These are phyloP conservation scores for Leishmania lainsoni DNA, from an alignment of 208 protist species.

Conservation along the genomic window DNA sequence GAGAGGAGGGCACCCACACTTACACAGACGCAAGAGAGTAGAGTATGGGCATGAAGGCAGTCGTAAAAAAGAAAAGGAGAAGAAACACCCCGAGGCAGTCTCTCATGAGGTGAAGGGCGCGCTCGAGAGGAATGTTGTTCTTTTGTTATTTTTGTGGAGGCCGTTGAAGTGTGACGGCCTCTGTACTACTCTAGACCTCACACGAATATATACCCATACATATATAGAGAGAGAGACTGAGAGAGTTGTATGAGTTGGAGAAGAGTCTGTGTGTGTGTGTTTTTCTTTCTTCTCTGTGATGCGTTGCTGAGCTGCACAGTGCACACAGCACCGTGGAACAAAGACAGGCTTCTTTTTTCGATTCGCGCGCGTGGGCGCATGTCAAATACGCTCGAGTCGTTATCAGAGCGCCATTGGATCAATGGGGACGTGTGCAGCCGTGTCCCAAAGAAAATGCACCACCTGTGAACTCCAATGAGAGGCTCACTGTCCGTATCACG, in stretches of 20 bases:
- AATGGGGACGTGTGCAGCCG: not conserved
- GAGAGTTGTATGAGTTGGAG: not conserved
- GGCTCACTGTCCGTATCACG: not conserved
- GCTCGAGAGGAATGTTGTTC: not conserved
- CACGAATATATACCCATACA: not conserved
- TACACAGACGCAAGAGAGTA: not conserved
- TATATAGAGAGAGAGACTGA: slow-evolving; percentile 1
- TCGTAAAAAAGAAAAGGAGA: not conserved
- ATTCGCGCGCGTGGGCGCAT: not conserved
- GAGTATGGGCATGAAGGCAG: not conserved
- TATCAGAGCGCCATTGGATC: no score
- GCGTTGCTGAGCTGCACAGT: not conserved
- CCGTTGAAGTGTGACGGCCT: not conserved
- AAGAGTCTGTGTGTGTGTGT: not conserved
- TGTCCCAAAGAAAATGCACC: not conserved
- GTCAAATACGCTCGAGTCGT: not conserved
- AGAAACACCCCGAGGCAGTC: not conserved
- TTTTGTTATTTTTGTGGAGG: not conserved
- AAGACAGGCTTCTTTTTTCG: not conserved
- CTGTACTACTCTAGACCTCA: not conserved
- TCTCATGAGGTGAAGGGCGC: not conserved
- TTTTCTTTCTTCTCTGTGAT: not conserved
- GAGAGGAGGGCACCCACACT: not conserved
- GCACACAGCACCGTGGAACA: not conserved
- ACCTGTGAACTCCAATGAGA: not conserved